Evolutionary conservation across 1,139 yeast species (phyloP).

Genomic region (Pichia inconspicua): DNA sequence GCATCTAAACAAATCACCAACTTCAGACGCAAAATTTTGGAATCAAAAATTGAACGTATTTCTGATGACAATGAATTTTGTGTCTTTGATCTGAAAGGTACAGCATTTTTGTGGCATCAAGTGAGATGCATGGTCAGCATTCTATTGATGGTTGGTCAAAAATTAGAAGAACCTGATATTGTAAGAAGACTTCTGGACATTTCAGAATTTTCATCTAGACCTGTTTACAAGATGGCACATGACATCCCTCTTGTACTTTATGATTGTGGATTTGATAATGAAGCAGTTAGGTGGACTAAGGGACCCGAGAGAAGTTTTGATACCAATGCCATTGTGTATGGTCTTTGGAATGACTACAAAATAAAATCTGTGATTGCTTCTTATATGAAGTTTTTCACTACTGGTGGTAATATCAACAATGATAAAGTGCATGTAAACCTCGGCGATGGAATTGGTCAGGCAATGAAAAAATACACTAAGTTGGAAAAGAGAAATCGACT

Average conservation of each 20-base stretch:
- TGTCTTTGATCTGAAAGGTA: conserved; percentile 73
- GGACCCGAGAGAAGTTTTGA: conserved; percentile 17
- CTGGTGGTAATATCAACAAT: conserved; percentile 24
- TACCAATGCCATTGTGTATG: conserved; percentile 20
- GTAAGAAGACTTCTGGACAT: conserved; percentile 55
- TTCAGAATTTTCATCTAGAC: conserved; percentile 55
- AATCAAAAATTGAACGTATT: conserved; percentile 42
- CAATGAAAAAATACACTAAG: conserved; percentile 49
- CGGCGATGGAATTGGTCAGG: conserved; percentile 69
- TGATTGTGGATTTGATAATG: conserved; percentile 66
- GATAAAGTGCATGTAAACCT: conserved; percentile 35
- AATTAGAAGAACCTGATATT: conserved; percentile 52
- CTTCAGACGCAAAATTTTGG: conserved; percentile 50
- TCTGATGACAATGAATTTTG: conserved; percentile 33
- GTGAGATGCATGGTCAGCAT: conserved; percentile 93
- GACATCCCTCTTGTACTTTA: conserved; percentile 85
- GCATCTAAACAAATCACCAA: conserved; percentile 88
- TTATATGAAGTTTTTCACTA: conserved; percentile 28
- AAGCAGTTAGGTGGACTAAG: conserved; percentile 55
- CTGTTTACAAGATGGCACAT: conserved; percentile 82
- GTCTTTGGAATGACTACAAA: conserved; percentile 30
- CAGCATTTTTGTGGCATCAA: conserved; percentile 97
- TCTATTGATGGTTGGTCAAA: conserved; percentile 73
- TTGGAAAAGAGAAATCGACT: conserved; percentile 37
- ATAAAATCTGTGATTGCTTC: conserved; percentile 31